Evolutionary conservation across 1,284 basidiomycete genomes (phyloP).

Genomic region (Heterobasidion parviporum): DNA sequence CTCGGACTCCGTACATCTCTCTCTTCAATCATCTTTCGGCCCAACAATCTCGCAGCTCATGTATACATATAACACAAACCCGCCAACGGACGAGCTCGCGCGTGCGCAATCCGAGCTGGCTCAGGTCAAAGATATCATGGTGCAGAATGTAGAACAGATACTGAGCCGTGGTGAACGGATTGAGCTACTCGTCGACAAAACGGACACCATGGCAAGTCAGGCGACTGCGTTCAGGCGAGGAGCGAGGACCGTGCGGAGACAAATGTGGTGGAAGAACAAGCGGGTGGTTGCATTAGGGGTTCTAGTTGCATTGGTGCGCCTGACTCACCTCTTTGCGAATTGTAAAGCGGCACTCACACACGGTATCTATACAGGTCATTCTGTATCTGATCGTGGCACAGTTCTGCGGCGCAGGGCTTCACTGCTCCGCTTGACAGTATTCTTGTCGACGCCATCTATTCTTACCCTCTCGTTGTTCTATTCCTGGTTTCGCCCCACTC

Average conservation of each 20-base stretch:
- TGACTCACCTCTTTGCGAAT: slow-evolving; percentile 5
- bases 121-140: slow-evolving; percentile 97
- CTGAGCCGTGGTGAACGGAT: slow-evolving; percentile 91
- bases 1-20: slow-evolving; percentile 35
- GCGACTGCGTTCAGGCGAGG: slow-evolving; percentile 94
- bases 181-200: slow-evolving; percentile 95
- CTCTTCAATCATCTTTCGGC: slow-evolving; percentile 64
- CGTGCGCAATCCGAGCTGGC: slow-evolving; percentile 88
- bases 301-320: slow-evolving; percentile 71
- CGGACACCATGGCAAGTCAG: slow-evolving; percentile 91
- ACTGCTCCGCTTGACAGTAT: background rate
- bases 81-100: slow-evolving; percentile 86
- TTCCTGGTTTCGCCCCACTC: background rate
- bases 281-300: slow-evolving; percentile 68
- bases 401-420: slow-evolving; percentile 77
- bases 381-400: slow-evolving; percentile 78
- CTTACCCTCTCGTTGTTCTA: background rate
- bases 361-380: slow-evolving; percentile 40
- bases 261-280: slow-evolving; percentile 97
- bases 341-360: slow-evolving; percentile 4
- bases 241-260: slow-evolving; percentile 76
- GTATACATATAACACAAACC: slow-evolving; percentile 81
- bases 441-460: background rate
- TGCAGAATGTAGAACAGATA: slow-evolving; percentile 93
- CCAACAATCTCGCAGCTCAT: slow-evolving; percentile 65